These are phyloP conservation scores for Coccomyxa sp. DNA, from an alignment of 139 green algal species.

Conservation along the genomic window DNA sequence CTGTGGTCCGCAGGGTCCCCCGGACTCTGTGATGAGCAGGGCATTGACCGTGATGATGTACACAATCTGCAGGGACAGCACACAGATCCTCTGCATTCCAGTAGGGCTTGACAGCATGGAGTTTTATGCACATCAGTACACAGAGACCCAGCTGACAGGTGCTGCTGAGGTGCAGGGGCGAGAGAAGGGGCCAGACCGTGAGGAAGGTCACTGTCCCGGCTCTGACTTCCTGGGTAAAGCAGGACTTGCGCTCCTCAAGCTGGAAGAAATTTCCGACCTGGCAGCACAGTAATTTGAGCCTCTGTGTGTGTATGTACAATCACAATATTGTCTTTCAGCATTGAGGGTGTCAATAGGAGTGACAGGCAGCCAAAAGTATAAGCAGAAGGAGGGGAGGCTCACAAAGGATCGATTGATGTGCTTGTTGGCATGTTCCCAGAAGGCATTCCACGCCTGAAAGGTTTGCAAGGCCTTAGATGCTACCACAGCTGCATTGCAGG, in stretches of 20 bases:
- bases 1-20: constrained; percentile 47
- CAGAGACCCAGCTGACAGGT: no score
- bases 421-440: neutral
- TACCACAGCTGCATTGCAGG: no score
- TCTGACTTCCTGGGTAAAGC: constrained; percentile 61
- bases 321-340: neutral
- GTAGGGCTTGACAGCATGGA: neutral
- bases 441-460: neutral
- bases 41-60: constrained; percentile 80
- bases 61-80: constrained; percentile 33
- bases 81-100: neutral
- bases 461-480: no score
- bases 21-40: constrained; percentile 58
- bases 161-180: no score
- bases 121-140: neutral
- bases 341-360: neutral
- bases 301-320: neutral
- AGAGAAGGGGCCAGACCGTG: constrained; percentile 31
- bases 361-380: neutral
- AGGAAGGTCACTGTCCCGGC: constrained; percentile 78
- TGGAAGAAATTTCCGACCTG: constrained; percentile 58
- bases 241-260: constrained; percentile 47
- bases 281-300: no score
- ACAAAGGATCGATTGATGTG: neutral
- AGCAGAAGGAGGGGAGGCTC: neutral